Conservation (phyloP, 345 rosid genomes). For the Eucalyptus sideroxylon region DNA sequence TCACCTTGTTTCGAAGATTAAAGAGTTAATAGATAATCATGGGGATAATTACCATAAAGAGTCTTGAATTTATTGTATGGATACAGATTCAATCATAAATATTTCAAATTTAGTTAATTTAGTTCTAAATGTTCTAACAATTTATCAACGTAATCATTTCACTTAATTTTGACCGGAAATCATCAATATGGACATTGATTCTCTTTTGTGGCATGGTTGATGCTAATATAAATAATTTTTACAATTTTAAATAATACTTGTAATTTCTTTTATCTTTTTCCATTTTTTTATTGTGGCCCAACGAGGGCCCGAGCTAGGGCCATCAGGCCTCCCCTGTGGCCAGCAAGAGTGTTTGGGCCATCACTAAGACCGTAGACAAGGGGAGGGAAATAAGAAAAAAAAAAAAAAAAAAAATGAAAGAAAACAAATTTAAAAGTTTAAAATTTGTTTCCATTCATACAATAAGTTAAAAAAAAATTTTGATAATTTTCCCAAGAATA, state of each 20-base stretch:
- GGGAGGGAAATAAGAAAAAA: neutral
- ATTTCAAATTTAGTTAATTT: too few species aligned
- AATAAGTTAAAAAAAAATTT: too few species aligned
- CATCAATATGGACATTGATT: too few species aligned
- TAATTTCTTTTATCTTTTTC: too few species aligned
- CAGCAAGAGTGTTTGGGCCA: too few species aligned
- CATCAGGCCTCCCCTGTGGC: too few species aligned
- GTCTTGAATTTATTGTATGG: neutral
- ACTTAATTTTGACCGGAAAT: accelerated
- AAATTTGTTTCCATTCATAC: too few species aligned
- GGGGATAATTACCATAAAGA: neutral
- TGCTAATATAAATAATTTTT: too few species aligned
- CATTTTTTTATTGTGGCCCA: neutral
- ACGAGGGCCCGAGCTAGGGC: neutral
- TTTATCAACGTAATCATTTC: neutral
- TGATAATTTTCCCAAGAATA: neutral
- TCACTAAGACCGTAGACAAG: neutral
- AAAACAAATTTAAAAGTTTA: neutral
- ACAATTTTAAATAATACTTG: neutral
- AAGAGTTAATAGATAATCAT: neutral
- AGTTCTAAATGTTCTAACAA: too few species aligned
- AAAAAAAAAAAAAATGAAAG: too few species aligned
- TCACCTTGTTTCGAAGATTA: neutral
- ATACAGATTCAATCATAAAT: neutral
- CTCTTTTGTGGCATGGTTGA: accelerated